phyloP scores from a whole-genome alignment of 75 land plant species.

The Cryptomeria japonica region DNA sequence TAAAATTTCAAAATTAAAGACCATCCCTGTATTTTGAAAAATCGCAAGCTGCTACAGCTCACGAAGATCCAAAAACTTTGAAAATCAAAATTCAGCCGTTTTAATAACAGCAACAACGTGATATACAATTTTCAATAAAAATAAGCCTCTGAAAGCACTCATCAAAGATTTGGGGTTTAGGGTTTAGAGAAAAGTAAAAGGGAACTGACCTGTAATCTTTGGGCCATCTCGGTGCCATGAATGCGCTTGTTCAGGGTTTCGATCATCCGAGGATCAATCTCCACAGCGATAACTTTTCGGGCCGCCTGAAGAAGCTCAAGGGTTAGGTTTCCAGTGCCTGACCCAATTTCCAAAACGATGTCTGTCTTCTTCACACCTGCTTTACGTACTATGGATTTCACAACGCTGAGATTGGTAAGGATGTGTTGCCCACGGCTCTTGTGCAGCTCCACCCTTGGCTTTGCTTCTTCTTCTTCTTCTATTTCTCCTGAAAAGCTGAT shows the following conservation, averaged over 20 bases:
- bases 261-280: conserved; percentile 74
- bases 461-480: conserved; percentile 2
- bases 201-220: conserved; percentile 48
- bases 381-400: conserved; percentile 75
- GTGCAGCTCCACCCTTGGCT: conserved; percentile 22
- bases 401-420: conserved; percentile 71
- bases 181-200: background rate
- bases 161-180: background rate
- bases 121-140: background rate
- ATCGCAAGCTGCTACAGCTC: background rate
- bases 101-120: background rate
- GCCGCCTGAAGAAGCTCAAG: conserved; percentile 64
- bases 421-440: conserved; percentile 89
- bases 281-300: conserved; percentile 66
- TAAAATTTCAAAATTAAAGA: background rate
- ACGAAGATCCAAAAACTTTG: background rate
- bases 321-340: conserved; percentile 95
- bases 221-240: conserved; percentile 26
- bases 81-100: background rate
- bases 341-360: conserved; percentile 89
- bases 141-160: background rate
- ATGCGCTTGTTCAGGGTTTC: conserved; percentile 46
- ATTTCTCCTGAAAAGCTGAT: background rate
- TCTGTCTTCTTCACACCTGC: conserved; percentile 64
- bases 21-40: background rate